Conservation (phyloP, 2,329 filamentous ascomycete species). For the Madurella mycetomatis region DNA sequence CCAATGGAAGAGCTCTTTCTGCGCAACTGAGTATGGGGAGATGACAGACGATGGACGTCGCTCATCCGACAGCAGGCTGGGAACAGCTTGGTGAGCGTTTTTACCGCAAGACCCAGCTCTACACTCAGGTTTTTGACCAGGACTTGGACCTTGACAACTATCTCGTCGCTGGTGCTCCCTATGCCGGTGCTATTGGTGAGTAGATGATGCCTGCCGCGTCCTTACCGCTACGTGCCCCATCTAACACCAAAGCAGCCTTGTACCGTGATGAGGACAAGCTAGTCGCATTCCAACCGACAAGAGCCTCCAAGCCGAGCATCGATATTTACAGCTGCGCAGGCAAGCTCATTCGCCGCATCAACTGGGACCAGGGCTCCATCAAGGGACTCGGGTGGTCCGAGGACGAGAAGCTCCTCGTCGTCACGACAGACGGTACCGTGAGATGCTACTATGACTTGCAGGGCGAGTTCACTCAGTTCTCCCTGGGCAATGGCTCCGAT, state of each 20-base stretch:
- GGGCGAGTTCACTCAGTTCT: slow-evolving; percentile 92
- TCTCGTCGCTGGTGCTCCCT: slow-evolving; percentile 84
- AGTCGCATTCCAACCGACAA: slow-evolving; percentile 68
- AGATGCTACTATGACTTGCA: slow-evolving; percentile 89
- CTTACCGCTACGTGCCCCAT: background rate
- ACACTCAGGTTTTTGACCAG: slow-evolving; percentile 87
- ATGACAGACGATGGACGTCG: slow-evolving; percentile 49
- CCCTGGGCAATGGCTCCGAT: slow-evolving; percentile 82
- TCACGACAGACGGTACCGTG: slow-evolving; percentile 85
- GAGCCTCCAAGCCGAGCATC: slow-evolving; percentile 74
- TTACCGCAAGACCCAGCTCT: slow-evolving; percentile 92
- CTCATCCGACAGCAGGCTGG: slow-evolving; percentile 80
- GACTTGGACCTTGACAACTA: slow-evolving; percentile 95
- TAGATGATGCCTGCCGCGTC: slow-evolving; percentile 7
- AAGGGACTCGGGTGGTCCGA: slow-evolving; percentile 94
- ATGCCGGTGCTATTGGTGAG: slow-evolving; percentile 88
- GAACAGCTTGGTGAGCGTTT: slow-evolving; percentile 88
- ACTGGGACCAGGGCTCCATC: slow-evolving; percentile 87
- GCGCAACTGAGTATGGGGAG: slow-evolving; percentile 25
- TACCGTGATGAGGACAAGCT: slow-evolving; percentile 86
- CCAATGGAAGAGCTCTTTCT: background rate
- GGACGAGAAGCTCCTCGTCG: slow-evolving; percentile 83
- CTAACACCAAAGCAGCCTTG: slow-evolving; percentile 54
- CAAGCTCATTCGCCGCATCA: slow-evolving; percentile 77
- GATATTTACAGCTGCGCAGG: slow-evolving; percentile 93